Percentiles rank a stretch among this genome's conserved stretches.
Evolutionary conservation across 148 eudicot genomes (phyloP).

Genomic region (Rhododendron vialii): DNA sequence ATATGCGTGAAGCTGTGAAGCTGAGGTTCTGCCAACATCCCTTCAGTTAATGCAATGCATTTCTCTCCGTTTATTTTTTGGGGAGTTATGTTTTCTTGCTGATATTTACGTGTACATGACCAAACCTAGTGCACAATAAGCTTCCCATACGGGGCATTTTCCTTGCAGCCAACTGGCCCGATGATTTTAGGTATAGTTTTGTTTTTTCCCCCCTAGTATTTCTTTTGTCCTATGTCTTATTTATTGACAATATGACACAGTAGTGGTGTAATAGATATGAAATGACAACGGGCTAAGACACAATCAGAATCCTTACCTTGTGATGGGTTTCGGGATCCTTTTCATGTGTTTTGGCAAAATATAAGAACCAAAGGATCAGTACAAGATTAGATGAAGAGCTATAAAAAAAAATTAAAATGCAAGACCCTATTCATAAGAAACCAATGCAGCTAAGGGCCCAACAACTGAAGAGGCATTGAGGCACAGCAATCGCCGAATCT

Average conservation of each 20-base stretch:
- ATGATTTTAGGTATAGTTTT: not conserved
- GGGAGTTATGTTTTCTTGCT: not conserved
- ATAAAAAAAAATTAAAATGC: not conserved
- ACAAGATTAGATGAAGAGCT: not conserved
- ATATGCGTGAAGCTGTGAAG: conserved; percentile 23
- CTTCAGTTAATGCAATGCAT: not conserved
- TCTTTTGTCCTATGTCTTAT: not conserved
- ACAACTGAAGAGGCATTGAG: not conserved
- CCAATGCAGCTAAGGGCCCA: not conserved
- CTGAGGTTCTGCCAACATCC: not conserved
- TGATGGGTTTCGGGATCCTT: not conserved
- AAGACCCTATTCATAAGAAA: not conserved
- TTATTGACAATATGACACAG: not conserved
- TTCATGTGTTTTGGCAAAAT: not conserved
- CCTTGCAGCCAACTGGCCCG: not conserved
- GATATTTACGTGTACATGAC: not conserved
- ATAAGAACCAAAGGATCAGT: not conserved
- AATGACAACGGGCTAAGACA: not conserved
- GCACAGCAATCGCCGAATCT: not conserved
- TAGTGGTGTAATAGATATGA: not conserved
- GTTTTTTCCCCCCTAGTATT: not conserved
- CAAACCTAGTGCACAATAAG: not conserved
- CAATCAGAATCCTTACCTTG: not conserved
- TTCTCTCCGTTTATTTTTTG: not conserved
- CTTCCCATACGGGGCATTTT: not conserved